A percentile compares a stretch with the other conserved stretches of the same genome.
Conservation (phyloP, 306 rosid genomes). For the Macrotyloma uniflorum region DNA sequence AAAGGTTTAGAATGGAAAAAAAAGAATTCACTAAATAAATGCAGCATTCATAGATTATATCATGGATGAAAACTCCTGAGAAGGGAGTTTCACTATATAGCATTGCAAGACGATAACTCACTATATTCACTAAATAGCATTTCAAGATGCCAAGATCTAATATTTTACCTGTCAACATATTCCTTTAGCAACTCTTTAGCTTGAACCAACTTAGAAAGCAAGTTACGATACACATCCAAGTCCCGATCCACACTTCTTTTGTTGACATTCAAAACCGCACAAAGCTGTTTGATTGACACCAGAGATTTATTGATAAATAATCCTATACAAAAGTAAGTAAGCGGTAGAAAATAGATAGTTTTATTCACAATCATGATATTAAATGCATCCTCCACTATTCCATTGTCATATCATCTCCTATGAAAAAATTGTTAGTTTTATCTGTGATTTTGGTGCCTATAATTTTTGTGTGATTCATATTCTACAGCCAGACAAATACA, state of each 20-base stretch:
- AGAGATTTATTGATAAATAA: conserved; percentile 27
- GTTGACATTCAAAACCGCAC: conserved; percentile 70
- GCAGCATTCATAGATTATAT: not conserved
- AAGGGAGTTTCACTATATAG: not conserved
- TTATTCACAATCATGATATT: not conserved
- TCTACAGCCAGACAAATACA: too few relatives aligned
- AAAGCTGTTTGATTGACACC: conserved; percentile 66
- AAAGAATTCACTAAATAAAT: not conserved
- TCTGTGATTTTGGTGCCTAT: conserved; percentile 12
- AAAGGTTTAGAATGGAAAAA: not conserved
- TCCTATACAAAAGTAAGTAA: conserved; percentile 4
- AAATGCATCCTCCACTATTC: conserved; percentile 22
- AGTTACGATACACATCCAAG: conserved; percentile 94
- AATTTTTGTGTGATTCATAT: not conserved
- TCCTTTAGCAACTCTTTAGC: conserved; percentile 96
- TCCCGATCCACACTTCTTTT: conserved; percentile 95
- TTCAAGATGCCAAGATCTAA: conserved; percentile 21
- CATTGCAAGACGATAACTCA: too few relatives aligned
- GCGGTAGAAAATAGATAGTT: conserved; percentile 16
- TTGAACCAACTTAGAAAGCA: conserved; percentile 96
- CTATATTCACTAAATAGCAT: not conserved
- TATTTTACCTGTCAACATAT: conserved; percentile 78
- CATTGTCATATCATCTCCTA: conserved; percentile 28
- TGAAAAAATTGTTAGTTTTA: conserved; percentile 20
- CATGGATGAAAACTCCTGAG: conserved; percentile 1